Base-by-base conservation (phyloP, 805 yeast species). In the Zygosaccharomyces rouxii region DNA sequence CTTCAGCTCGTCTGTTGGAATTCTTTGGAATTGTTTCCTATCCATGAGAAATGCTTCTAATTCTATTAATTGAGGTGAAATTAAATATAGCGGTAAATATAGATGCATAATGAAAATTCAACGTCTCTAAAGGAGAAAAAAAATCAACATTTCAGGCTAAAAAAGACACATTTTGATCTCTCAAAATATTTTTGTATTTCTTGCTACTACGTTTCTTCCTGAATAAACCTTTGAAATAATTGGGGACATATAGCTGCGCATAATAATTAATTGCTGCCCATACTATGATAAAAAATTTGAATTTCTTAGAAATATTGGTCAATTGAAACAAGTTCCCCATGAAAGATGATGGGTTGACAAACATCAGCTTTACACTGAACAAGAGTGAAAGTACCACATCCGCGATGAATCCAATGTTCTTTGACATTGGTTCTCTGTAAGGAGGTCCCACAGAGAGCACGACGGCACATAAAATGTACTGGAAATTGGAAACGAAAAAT, bases 391-490 rank as follows among this genome's bases (percentile, higher is more conserved):
- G 50, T 0, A 71, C 53, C 37, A 86, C 72, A 44, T 89, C 88
- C 1, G 72, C 35, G 44, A 94, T 71, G 63, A 89, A 92, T 5
- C 95, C 95, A 9, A 55, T 44, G 58, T 85, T 94, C 52, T 80
- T 74, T 23, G 70, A 66, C 56, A 84, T 78, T 1, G 90, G 83
- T 60, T 87, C 84, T 48, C 99, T 76, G 66, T 89, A 94, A 18
- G 99, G 99, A 7, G 94, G 90, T 0, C 99, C 99, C 10, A 80
- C 86, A 16, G 96, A 86, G 50, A 94, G 71, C n/a, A 89, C 79
- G 26, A 88, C 69, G 0, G 97, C 97, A 47, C 82, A 77, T 48
- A 89, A 70, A 42, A 95, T 85, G 66, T 94, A 94, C 71, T 94
- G 98, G 71, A 86, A 86, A 60, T 89, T 88, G 3, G 96, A 78